Base-by-base conservation (phyloP, 208 protist genomes). In the Wallacemonas sp. region DNA sequence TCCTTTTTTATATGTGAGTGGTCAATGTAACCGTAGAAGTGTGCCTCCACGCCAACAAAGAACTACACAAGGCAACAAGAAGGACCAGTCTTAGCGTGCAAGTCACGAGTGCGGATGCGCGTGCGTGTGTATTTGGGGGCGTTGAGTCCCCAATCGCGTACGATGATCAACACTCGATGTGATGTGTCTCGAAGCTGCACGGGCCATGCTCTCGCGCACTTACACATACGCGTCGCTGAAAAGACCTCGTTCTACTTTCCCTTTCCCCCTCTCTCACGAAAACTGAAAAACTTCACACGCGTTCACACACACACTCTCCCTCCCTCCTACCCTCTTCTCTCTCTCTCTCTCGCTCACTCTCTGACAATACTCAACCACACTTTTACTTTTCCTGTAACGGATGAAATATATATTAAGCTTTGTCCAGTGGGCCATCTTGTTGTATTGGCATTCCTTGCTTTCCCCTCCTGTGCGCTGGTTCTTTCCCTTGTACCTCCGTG, bases 1-100 rank as follows among this genome's bases (percentile, higher is more conserved):
- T 66, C 55, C 2, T 56, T 64, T 44, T 63, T 63, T 21, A 63
- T 32, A 21, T 23, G n/a, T 48, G 12, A 26, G 19, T 8, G 6
- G 30, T 33, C 24, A 14, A 48, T 32, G 36, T 47, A 9, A n/a
- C 36, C 36, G 9, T 41, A 16, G 16, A 8, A 41, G 41, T 55
- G 24, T n/a, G 23, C 21, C 26, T 55, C 21, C n/a, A n/a, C n/a
- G n/a, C n/a, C n/a, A n/a, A n/a, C n/a, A n/a, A n/a, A n/a, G n/a
- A n/a, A n/a, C n/a, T n/a, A n/a, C n/a, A n/a, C n/a, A n/a, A n/a
- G n/a, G n/a, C n/a, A n/a, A n/a, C n/a, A n/a, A n/a, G n/a, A n/a
- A n/a, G n/a, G n/a, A n/a, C n/a, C n/a, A n/a, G n/a, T n/a, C n/a
- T n/a, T n/a, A n/a, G n/a, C n/a, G n/a, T n/a, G n/a, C n/a, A n/a